These are phyloP conservation scores for Fusarium sp. DNA, from an alignment of 2,329 filamentous ascomycete genomes.

Conservation along the genomic window DNA sequence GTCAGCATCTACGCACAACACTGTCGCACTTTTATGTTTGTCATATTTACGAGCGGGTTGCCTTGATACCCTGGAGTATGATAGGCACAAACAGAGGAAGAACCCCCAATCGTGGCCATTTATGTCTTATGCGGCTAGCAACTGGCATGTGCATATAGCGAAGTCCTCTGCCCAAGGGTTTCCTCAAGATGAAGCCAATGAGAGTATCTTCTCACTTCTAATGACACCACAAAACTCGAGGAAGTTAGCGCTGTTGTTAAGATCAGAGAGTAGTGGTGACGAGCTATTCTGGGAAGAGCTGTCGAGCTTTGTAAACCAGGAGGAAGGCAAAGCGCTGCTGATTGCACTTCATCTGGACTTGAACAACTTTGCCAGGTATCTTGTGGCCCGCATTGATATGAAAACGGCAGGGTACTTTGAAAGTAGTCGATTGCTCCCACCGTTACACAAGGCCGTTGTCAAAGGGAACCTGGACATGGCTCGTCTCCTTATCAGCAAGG, in stretches of 20 bases:
- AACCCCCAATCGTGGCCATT: neutral
- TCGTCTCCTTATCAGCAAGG: neutral
- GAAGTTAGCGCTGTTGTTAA: no score
- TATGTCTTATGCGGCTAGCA: neutral
- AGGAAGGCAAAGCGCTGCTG: neutral
- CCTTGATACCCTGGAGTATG: neutral
- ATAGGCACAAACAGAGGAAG: neutral
- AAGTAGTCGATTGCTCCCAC: no score
- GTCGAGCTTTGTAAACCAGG: no score
- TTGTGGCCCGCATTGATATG: neutral
- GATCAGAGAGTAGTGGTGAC: neutral
- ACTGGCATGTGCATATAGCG: neutral
- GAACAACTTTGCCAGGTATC: neutral
- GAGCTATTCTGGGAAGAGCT: no score
- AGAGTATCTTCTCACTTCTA: neutral
- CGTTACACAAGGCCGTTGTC: neutral
- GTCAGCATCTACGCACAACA: constrained; percentile 12
- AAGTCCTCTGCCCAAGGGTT: neutral
- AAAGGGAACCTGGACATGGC: neutral
- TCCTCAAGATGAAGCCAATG: neutral
- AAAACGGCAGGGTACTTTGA: no score
- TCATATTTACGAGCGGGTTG: constrained; percentile 15
- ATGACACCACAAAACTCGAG: neutral
- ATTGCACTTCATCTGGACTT: neutral
- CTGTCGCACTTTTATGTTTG: constrained; percentile 19